Percentiles rank a stretch among this genome's conserved stretches.
phyloP scores from a whole-genome alignment of 495 filamentous ascomycete species.

The Penicillium herquei region DNA sequence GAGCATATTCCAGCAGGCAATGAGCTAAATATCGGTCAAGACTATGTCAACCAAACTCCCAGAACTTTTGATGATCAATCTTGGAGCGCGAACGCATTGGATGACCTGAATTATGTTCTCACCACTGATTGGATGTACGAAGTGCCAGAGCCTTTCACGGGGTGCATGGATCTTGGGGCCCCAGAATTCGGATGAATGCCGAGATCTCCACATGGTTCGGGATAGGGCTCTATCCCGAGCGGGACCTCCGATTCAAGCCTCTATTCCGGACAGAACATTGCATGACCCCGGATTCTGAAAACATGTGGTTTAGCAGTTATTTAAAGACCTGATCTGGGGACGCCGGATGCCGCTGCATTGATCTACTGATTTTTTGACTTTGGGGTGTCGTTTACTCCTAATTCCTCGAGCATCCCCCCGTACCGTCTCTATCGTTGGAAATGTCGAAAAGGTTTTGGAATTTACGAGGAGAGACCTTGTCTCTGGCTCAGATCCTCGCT shows the following conservation, averaged over 20 bases:
- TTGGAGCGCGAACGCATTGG: background rate
- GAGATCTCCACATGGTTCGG: background rate
- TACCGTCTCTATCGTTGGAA: background rate
- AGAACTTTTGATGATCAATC: background rate
- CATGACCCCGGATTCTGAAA: conserved; percentile 4
- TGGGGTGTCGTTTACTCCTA: too few relatives aligned
- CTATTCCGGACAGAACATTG: conserved; percentile 6
- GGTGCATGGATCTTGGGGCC: conserved; percentile 1
- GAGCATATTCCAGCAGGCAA: background rate
- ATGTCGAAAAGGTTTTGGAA: conserved; percentile 22
- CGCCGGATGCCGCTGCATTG: background rate
- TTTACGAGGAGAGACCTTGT: conserved; percentile 10
- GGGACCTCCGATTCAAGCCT: background rate
- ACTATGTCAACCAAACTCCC: background rate
- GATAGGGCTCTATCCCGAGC: conserved; percentile 6
- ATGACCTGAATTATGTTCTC: conserved; percentile 5
- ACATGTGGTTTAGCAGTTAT: background rate
- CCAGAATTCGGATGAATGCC: background rate
- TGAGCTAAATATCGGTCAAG: background rate
- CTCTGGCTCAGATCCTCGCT: conserved; percentile 12
- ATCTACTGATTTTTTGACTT: too few relatives aligned
- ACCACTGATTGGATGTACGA: conserved; percentile 8
- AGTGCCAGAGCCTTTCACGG: conserved; percentile 5
- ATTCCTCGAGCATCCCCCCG: background rate
- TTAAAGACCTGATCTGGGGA: background rate